Evolutionary conservation across 192 early-diverging fungal species (phyloP), one percentile per base, ranked within the genome.

Genomic region (Mortierella antarctica): DNA sequence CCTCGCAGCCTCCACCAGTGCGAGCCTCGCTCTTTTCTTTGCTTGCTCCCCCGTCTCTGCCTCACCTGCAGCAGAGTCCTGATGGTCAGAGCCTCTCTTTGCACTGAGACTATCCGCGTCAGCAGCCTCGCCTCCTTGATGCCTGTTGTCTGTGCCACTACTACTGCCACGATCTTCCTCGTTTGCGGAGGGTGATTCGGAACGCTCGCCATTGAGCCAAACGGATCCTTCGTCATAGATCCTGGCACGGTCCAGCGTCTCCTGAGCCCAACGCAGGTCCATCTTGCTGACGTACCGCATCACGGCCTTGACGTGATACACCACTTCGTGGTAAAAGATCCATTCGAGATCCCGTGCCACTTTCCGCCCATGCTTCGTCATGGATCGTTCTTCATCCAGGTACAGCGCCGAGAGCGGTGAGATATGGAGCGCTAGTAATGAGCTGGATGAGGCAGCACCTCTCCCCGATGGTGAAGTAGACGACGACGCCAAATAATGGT

Each of bases 231-330:
- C 49, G n/a, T 73, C 74, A 67, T 44, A 73, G 7, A 69, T 39
- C 65, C 70, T 76, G 21, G 69, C 76, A 20, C 78, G 68, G 5
- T 85, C 84, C 20, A 94, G 89, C 8, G 92, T 93, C 65, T 93
- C 91, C 41, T 93, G 92, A 54, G 97, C 86, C 97, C 97, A 98
- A 13, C 92, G 90, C 48, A 88, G 83, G 23, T 96, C 92, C 5
- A 98, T 91, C 47, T 96, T 96, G 2, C 95, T 97, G 13, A 94
- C 94, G 70, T 93, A 95, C 62, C 93, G 96, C 98, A 99, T 98
- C 57, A 96, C 94, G 65, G 97, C 98, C 74, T 95, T 97, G 65
- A 91, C 93, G 18, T 96, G 98, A 87, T 96, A 93, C 11, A 97
- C 90, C 10, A 99, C 88, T 57, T 95, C 91, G 66, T 96, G 93